Evolutionary conservation across 1,284 basidiomycete genomes (phyloP).

Genomic region (Apiotrichum mycotoxinovorans): DNA sequence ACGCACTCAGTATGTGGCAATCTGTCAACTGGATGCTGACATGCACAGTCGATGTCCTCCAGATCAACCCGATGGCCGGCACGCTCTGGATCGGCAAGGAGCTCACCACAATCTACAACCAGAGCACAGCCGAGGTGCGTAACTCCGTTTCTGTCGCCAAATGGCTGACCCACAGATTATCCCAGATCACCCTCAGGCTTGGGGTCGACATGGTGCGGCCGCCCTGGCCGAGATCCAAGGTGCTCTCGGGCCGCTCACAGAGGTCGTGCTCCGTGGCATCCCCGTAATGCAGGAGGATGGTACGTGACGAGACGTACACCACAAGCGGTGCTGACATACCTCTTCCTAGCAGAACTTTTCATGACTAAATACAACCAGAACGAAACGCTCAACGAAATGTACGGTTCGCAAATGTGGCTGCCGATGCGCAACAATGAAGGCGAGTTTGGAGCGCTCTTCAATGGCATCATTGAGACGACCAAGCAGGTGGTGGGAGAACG

Average conservation of each 20-base stretch:
- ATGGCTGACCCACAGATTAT: conserved; percentile 4
- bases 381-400: conserved; percentile 21
- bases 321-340: conserved; percentile 1
- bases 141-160: too few relatives aligned
- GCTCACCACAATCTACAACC: conserved; percentile 46
- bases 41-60: background rate
- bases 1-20: background rate
- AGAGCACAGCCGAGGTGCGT: conserved; percentile 34
- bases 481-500: conserved; percentile 36
- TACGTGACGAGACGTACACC: conserved; percentile 1
- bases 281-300: conserved; percentile 44
- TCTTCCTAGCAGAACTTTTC: conserved; percentile 38
- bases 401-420: conserved; percentile 41
- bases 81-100: conserved; percentile 46
- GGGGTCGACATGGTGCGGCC: conserved; percentile 39
- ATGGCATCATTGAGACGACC: conserved; percentile 38
- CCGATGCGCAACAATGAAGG: conserved; percentile 39
- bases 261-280: conserved; percentile 39
- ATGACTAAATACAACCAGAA: conserved; percentile 1
- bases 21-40: background rate
- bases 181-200: conserved; percentile 42
- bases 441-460: conserved; percentile 38
- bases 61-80: background rate
- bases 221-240: conserved; percentile 25
- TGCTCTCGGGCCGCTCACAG: conserved; percentile 38